phyloP scores from a whole-genome alignment of 1,139 yeast species.

The Lodderomyces pseudojiufengensis region DNA sequence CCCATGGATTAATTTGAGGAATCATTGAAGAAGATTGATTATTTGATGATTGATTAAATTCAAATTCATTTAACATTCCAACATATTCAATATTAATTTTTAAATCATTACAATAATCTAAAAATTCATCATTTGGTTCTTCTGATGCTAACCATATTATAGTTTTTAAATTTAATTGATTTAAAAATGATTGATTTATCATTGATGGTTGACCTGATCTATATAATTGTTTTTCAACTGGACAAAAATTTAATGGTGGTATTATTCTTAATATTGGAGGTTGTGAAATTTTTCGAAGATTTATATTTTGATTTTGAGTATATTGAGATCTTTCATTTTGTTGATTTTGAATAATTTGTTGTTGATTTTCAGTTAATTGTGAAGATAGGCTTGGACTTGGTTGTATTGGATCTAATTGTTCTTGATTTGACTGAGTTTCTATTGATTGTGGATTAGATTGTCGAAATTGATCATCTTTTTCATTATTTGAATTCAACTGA shows the following conservation, averaged over 20 bases:
- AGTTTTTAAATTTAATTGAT: slow-evolving; percentile 69
- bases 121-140: slow-evolving; percentile 86
- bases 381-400: not conserved
- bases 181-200: slow-evolving; percentile 79
- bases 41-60: slow-evolving; percentile 18
- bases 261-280: slow-evolving; percentile 69
- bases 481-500: too few species aligned
- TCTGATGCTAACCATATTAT: slow-evolving; percentile 94
- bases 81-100: slow-evolving; percentile 62
- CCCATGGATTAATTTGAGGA: slow-evolving; percentile 70
- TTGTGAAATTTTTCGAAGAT: slow-evolving; percentile 19
- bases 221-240: slow-evolving; percentile 83
- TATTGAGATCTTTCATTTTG: slow-evolving; percentile 3
- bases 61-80: slow-evolving; percentile 60
- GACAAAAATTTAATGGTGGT: slow-evolving; percentile 93
- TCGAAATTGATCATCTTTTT: too few species aligned
- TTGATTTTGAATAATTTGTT: not conserved
- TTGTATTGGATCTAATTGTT: not conserved
- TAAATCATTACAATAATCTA: slow-evolving; percentile 74
- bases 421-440: not conserved
- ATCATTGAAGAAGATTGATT: not conserved
- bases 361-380: slow-evolving; percentile 1
- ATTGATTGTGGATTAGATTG: too few species aligned
- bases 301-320: slow-evolving; percentile 2
- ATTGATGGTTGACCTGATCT: slow-evolving; percentile 97